Evolutionary conservation across 225 moss, liverwort and hornwort genomes (phyloP).

Genomic region (Lunularia cruciata): DNA sequence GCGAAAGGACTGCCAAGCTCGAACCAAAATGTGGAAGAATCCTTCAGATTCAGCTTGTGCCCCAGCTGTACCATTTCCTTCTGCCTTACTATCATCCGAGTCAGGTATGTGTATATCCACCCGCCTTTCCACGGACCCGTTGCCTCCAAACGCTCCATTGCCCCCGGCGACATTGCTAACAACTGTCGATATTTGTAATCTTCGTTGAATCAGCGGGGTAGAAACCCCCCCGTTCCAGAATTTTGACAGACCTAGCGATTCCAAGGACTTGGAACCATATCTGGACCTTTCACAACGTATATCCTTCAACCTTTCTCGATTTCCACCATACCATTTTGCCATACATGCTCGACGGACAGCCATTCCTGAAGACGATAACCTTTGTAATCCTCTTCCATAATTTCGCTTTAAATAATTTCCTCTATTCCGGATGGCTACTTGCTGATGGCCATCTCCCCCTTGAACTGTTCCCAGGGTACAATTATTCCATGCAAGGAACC

Average conservation of each 20-base stretch:
- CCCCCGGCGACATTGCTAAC: conserved; percentile 49
- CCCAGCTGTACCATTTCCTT: conserved; percentile 42
- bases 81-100: conserved; percentile 44
- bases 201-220: conserved; percentile 48
- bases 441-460: conserved; percentile 28
- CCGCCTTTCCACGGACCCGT: conserved; percentile 57
- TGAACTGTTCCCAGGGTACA: conserved; percentile 39
- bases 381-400: conserved; percentile 48
- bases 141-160: conserved; percentile 50
- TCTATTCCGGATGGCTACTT: conserved; percentile 5
- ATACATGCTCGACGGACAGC: conserved; percentile 48
- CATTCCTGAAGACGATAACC: conserved; percentile 44
- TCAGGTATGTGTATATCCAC: conserved; percentile 19
- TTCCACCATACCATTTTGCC: conserved; percentile 50
- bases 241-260: conserved; percentile 42
- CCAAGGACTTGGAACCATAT: conserved; percentile 29
- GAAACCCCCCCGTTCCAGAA: conserved; percentile 45
- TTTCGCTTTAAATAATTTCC: conserved; percentile 33
- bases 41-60: conserved; percentile 27
- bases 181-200: conserved; percentile 39
- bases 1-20: conserved; percentile 45
- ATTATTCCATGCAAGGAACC: conserved; percentile 75
- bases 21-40: conserved; percentile 31
- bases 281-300: conserved; percentile 28
- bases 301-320: conserved; percentile 43